These are phyloP conservation scores for Arthrobotrys iridis DNA, from an alignment of 2,329 filamentous ascomycete genomes.

Conservation along the genomic window DNA sequence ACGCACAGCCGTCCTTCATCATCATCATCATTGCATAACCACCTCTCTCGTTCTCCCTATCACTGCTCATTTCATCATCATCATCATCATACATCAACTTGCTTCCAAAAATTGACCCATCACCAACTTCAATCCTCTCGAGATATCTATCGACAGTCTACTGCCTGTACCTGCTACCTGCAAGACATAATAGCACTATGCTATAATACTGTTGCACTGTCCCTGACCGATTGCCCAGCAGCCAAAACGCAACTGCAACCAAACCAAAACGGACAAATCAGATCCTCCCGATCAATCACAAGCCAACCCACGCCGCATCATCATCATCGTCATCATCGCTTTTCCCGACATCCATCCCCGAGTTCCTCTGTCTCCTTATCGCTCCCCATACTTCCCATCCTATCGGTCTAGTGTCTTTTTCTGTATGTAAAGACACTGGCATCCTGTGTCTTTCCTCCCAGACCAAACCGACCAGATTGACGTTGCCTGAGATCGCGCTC, in stretches of 20 bases:
- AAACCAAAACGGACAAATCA: constrained; percentile 41
- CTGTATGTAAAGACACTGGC: neutral
- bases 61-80: too few species aligned
- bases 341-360: neutral
- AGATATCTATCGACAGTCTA: too few species aligned
- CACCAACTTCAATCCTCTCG: too few species aligned
- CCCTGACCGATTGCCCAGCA: neutral
- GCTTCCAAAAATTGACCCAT: neutral
- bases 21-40: neutral
- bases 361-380: constrained; percentile 9
- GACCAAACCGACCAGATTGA: neutral
- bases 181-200: too few species aligned
- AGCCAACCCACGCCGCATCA: constrained; percentile 27
- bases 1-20: neutral
- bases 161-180: too few species aligned
- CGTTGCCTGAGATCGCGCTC: constrained; percentile 41
- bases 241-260: neutral
- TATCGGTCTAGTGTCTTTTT: too few species aligned
- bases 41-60: too few species aligned
- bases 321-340: constrained; percentile 10
- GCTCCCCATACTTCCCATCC: neutral
- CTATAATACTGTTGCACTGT: too few species aligned
- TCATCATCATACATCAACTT: neutral
- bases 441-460: neutral
- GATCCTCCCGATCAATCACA: constrained; percentile 37